Evolutionary conservation across 352 stramenopile species (phyloP).

Genomic region (Pythium apleroticum): DNA sequence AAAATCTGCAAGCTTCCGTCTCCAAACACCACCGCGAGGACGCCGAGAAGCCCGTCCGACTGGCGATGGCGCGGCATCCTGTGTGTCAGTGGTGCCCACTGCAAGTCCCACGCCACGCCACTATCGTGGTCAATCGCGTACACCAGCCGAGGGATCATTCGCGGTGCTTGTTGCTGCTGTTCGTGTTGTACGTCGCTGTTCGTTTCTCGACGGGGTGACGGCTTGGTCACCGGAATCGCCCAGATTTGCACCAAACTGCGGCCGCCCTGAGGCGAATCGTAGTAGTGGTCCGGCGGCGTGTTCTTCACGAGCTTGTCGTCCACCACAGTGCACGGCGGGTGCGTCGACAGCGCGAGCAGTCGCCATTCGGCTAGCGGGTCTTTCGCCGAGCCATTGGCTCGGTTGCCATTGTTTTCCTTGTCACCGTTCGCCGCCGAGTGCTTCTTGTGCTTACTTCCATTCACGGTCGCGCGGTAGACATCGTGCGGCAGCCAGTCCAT

Average conservation of each 20-base stretch:
- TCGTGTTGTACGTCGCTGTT: background rate
- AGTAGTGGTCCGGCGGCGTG: conserved; percentile 78
- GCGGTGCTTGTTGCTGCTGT: background rate
- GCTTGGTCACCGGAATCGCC: conserved; percentile 49
- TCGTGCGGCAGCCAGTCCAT: conserved; percentile 74
- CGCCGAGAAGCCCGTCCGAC: conserved; percentile 40
- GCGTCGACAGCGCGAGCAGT: conserved; percentile 60
- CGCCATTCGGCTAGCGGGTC: conserved; percentile 42
- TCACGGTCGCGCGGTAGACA: conserved; percentile 21
- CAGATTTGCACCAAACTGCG: conserved; percentile 78
- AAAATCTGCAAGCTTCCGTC: conserved; percentile 76
- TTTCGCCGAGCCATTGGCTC: conserved; percentile 17
- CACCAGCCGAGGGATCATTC: conserved; percentile 50
- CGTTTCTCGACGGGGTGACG: conserved; percentile 1
- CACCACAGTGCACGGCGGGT: conserved; percentile 65
- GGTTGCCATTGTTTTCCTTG: conserved; percentile 40
- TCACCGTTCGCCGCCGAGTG: background rate
- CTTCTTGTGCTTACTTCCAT: conserved; percentile 13
- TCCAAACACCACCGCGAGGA: conserved; percentile 73
- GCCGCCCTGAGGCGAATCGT: conserved; percentile 47
- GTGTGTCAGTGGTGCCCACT: conserved; percentile 63
- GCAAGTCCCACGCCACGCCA: conserved; percentile 79
- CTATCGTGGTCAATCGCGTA: conserved; percentile 75
- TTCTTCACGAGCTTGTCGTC: conserved; percentile 60
- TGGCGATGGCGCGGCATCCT: conserved; percentile 38